Conservation (phyloP, 2,329 filamentous ascomycete genomes). For the Sordariomycetes sp. region DNA sequence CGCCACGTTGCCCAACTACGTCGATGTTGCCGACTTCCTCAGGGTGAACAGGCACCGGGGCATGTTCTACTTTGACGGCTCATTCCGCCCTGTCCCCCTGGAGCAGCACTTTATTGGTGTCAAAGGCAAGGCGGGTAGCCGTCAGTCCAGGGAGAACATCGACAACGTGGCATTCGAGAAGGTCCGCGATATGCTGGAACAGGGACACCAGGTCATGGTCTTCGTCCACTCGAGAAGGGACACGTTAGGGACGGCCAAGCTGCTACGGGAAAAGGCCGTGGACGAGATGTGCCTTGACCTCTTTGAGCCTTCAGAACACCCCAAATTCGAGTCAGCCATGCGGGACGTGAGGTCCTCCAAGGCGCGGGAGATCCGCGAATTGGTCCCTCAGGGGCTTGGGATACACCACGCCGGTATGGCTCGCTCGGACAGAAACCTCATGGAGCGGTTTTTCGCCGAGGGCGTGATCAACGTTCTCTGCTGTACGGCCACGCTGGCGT, state of each 20-base stretch:
- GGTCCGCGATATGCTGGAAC: constrained; percentile 81
- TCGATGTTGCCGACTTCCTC: constrained; percentile 94
- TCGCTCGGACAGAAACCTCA: constrained; percentile 85
- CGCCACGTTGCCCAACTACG: constrained; percentile 89
- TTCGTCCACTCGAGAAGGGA: constrained; percentile 97
- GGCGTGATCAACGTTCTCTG: constrained; percentile 95
- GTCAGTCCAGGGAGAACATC: constrained; percentile 76
- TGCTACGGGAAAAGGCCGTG: constrained; percentile 74
- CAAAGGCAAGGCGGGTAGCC: constrained; percentile 77
- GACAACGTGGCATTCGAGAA: constrained; percentile 88
- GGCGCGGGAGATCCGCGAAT: constrained; percentile 77
- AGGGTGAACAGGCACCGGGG: constrained; percentile 90
- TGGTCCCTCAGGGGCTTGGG: constrained; percentile 83
- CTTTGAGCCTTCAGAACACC: constrained; percentile 71
- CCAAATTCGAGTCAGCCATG: constrained; percentile 68
- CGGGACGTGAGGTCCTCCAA: constrained; percentile 79
- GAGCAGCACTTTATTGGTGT: constrained; percentile 97
- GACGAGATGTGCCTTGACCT: constrained; percentile 72
- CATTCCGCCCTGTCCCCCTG: constrained; percentile 88
- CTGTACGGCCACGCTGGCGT: constrained; percentile 94
- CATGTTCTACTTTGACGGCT: constrained; percentile 92
- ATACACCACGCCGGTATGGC: constrained; percentile 97
- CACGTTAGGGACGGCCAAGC: constrained; percentile 78
- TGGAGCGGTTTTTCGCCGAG: constrained; percentile 82
- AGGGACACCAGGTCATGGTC: constrained; percentile 97